phyloP scores from a whole-genome alignment of 2,329 filamentous ascomycete genomes.

The Sclerotinia spermophila region DNA sequence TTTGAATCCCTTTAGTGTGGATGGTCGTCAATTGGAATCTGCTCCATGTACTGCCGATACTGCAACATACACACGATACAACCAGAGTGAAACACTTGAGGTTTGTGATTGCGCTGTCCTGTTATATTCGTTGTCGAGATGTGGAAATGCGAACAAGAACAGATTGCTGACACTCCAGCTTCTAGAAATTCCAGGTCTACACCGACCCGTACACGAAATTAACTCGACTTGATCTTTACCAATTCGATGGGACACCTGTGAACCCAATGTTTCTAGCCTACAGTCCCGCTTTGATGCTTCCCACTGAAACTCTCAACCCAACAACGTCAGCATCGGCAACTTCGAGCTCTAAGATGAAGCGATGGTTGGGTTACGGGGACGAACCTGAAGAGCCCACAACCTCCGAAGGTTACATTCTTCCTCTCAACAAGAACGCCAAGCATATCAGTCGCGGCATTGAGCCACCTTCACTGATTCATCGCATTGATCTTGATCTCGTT shows the following conservation, averaged over 20 bases:
- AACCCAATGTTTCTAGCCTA: slow-evolving; percentile 65
- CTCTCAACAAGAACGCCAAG: slow-evolving; percentile 35
- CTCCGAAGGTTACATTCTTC: slow-evolving; percentile 19
- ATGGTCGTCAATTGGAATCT: slow-evolving; percentile 65
- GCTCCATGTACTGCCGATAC: slow-evolving; percentile 55
- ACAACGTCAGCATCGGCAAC: slow-evolving; percentile 39
- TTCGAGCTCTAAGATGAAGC: slow-evolving; percentile 39
- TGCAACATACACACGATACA: slow-evolving; percentile 62
- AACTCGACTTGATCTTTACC: slow-evolving; percentile 59
- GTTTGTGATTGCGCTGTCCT: slow-evolving; percentile 40
- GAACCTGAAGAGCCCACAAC: slow-evolving; percentile 41
- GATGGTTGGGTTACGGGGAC: slow-evolving; percentile 26
- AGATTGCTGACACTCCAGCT: background rate
- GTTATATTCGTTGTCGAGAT: background rate
- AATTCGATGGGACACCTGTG: slow-evolving; percentile 61
- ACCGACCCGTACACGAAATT: slow-evolving; percentile 60
- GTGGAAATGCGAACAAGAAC: background rate
- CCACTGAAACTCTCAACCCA: slow-evolving; percentile 63
- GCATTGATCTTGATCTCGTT: slow-evolving; percentile 33
- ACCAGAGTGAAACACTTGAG: slow-evolving; percentile 59
- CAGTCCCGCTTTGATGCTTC: slow-evolving; percentile 64
- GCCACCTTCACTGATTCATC: slow-evolving; percentile 22
- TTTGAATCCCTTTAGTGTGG: slow-evolving; percentile 58
- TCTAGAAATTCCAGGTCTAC: slow-evolving; percentile 40
- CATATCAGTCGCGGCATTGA: slow-evolving; percentile 33